Evolutionary conservation across 2,329 filamentous ascomycete species (phyloP), one percentile per base, ranked within the genome.

Genomic region (Fusarium miscanthi): DNA sequence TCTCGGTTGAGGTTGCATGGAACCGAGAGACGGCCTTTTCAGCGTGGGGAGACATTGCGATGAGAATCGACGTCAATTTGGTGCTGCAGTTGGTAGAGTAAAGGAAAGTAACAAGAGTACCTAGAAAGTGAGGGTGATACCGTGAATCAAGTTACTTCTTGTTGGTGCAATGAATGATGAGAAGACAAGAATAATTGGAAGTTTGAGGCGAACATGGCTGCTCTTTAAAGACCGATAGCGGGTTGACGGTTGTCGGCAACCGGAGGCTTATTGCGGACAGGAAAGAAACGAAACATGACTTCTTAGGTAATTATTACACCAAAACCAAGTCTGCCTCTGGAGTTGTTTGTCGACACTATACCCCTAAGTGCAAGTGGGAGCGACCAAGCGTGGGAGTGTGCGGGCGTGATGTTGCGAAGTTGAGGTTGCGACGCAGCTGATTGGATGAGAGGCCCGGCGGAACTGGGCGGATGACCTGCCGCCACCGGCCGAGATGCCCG

Each of bases 1-100:
- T 87, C 64, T 91, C 85, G 46, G 94, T 95, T 31, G 95, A 94
- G 25, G 93, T 82, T 61, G 94, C 88, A 84, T 98, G 96, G 85
- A 88, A 90, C 74, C 84, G 85, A 54, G 84, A 83, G 70, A 72
- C 69, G 63, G 66, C 60, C 65, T 76, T 73, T 66, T 88, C 82
- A 78, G 88, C 87, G 85, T 90, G 88, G 74, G 89, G 88, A 76
- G 89, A 87, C 89, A 91, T 91, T 66, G 51, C 38, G 35, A 35
- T 42, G 51, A 21, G 27, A 33, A 30, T 31, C 43, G 63, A 59
- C 33, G 61, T 66, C 62, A 51, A 37, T 33, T 25, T 33, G 25
- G 6, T 35, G 63, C n/a, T 67, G 30, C 49, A 49, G 51, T 57
- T 64, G 60, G 62, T 25, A 40, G 21, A 30, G 27, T 48, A n/a